Base-by-base conservation (phyloP, 176 grass and related monocot genomes). In the Cymbopogon citratus region DNA sequence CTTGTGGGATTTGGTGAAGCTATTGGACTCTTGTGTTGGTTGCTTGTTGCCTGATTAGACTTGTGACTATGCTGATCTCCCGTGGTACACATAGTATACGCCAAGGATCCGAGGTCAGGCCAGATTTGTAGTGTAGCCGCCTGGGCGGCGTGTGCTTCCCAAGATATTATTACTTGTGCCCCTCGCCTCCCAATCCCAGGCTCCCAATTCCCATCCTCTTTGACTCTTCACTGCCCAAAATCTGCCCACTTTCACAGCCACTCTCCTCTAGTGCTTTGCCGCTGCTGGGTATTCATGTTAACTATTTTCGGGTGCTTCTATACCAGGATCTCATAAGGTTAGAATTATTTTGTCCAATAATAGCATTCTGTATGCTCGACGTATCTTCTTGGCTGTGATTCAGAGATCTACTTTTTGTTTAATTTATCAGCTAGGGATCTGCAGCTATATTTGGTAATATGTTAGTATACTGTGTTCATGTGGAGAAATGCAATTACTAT, bases 21-120 rank as follows among this genome's bases (percentile, higher is more conserved):
- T 24, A 59, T 19, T 81, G 48, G 48, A 79, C 38, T 63, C 29
- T 88, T 15, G 41, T 11, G 14, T 34, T 44, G 56, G 72, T 85
- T 85, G 66, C 57, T 65, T 82, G 78, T 66, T 81, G 64, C 63
- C 71, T 74, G 83, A 18, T 63, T 67, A 36, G 44, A 35, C 31
- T 66, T 81, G 44, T 36, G 64, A 85, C 23, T 41, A 81, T 63
- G 43, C 26, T 59, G 65, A 73, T 33, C 41, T 29, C 14, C 4
- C 16, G 10, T 79, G 60, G 15, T 41, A 6, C 21, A n/a, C n/a
- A 11, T 44, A 45, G 12, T 8, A 25, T 4, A 9, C 15, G 23
- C 7, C 11, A 60, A 31, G 48, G 33, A 75, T 72, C 21, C 14
- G n/a, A 34, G 26, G 14, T 71, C 62, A 68, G 19, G 0, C 44